Percentiles rank a stretch among this genome's conserved stretches.
These are phyloP conservation scores for Lagenidium giganteum DNA, from an alignment of 352 stramenopile genomes.

Conservation along the genomic window DNA sequence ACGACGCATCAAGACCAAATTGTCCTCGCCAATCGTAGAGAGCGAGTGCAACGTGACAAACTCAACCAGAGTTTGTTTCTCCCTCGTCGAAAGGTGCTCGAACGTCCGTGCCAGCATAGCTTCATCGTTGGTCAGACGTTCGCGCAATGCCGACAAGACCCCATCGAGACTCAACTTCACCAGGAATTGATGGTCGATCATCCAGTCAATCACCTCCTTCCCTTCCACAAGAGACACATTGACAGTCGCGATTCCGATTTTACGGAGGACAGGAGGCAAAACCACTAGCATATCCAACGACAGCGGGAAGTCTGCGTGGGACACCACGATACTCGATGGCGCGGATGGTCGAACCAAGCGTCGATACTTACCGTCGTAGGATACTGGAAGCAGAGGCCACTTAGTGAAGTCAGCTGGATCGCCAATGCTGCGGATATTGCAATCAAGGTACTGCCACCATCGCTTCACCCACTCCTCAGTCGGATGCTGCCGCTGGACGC, in stretches of 20 bases:
- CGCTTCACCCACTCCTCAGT: constrained; percentile 4
- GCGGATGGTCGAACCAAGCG: not conserved
- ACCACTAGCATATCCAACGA: not conserved
- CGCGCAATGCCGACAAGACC: constrained; percentile 10
- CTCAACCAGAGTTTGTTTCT: constrained; percentile 1
- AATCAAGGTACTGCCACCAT: constrained; percentile 16
- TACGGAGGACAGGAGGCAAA: constrained; percentile 3
- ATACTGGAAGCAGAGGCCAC: constrained; percentile 10
- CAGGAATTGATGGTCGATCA: constrained; percentile 6
- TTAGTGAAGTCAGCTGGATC: not conserved
- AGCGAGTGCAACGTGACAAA: constrained; percentile 5
- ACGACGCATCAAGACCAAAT: constrained; percentile 3
- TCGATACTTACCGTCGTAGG: not conserved
- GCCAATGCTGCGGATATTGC: not conserved
- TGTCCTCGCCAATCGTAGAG: not conserved
- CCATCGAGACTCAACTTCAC: constrained; percentile 8
- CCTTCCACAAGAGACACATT: constrained; percentile 5
- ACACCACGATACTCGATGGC: not conserved
- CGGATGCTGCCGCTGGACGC: not conserved
- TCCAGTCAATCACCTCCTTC: constrained; percentile 1
- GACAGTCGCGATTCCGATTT: constrained; percentile 11
- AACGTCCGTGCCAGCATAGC: not conserved
- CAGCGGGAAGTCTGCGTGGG: not conserved
- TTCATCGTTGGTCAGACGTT: not conserved
- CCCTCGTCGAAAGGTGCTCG: not conserved